Conservation (phyloP, 768 basidiomycete species). For the Hemileccinum rubropunctum region DNA sequence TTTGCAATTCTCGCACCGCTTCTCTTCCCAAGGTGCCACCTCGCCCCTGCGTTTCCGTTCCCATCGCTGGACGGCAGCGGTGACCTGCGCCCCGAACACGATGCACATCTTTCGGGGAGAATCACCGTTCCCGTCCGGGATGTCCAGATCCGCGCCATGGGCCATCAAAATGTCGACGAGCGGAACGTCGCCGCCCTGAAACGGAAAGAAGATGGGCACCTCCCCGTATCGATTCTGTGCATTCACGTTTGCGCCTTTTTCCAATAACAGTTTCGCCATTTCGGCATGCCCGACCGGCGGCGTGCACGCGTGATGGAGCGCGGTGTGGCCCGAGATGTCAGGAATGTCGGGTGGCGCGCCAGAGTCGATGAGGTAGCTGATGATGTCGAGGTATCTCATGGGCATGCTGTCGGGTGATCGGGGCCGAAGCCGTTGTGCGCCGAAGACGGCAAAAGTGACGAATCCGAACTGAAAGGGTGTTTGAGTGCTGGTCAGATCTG, state of each 20-base stretch:
- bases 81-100: conserved; percentile 41
- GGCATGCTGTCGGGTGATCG: conserved; percentile 3
- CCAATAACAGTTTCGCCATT: conserved; percentile 40
- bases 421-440: conserved; percentile 36
- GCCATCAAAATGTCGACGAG: conserved; percentile 49
- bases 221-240: conserved; percentile 48
- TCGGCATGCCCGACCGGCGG: conserved; percentile 23
- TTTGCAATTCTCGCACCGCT: conserved; percentile 41
- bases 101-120: conserved; percentile 32
- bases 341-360: conserved; percentile 40
- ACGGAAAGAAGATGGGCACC: conserved; percentile 37
- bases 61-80: conserved; percentile 45
- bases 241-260: conserved; percentile 48
- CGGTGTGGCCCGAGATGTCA: conserved; percentile 49
- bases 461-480: conserved; percentile 45
- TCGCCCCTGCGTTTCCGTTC: conserved; percentile 45
- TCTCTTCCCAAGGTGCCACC: conserved; percentile 41
- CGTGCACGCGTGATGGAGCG: conserved; percentile 46
- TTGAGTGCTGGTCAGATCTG: conserved; percentile 39
- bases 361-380: conserved; percentile 40
- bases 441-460: conserved; percentile 38
- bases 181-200: conserved; percentile 31
- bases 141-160: conserved; percentile 44
- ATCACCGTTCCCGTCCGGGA: conserved; percentile 38
- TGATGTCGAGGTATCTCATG: conserved; percentile 32